Conservation (phyloP, 106 monocot genomes). For the Dendrobium officinale region DNA sequence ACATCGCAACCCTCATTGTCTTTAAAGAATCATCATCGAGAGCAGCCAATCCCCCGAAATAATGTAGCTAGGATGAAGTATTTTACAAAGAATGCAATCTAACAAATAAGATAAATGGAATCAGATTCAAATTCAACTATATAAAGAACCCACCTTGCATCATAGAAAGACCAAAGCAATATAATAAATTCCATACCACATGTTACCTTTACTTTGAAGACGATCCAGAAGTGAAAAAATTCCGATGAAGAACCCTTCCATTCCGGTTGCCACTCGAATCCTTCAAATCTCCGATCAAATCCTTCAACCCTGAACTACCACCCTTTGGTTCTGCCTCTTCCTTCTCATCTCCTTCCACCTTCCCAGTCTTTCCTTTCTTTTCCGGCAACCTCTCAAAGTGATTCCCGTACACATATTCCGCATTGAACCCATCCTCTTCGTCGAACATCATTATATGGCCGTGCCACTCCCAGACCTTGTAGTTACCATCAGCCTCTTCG, state of each 20-base stretch:
- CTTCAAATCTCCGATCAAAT: slow-evolving; percentile 54
- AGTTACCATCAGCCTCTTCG: slow-evolving; percentile 56
- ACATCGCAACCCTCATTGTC: too few species aligned
- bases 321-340: slow-evolving; percentile 27
- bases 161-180: neutral
- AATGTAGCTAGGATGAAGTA: neutral
- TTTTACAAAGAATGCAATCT: neutral
- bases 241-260: slow-evolving; percentile 45
- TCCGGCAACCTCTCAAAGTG: slow-evolving; percentile 71
- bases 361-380: slow-evolving; percentile 14
- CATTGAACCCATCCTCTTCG: slow-evolving; percentile 71
- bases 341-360: slow-evolving; percentile 20
- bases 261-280: slow-evolving; percentile 12
- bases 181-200: neutral
- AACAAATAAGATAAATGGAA: neutral
- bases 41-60: neutral
- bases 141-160: neutral
- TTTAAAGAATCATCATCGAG: too few species aligned
- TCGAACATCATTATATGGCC: slow-evolving; percentile 95
- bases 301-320: slow-evolving; percentile 54
- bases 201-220: slow-evolving; percentile 7
- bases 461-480: slow-evolving; percentile 98
- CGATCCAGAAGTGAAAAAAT: slow-evolving; percentile 11
- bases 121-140: slow-evolving; percentile 1
- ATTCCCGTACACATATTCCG: slow-evolving; percentile 94